phyloP scores from a whole-genome alignment of 106 monocot species.

The Dioscorea dumetorum region DNA sequence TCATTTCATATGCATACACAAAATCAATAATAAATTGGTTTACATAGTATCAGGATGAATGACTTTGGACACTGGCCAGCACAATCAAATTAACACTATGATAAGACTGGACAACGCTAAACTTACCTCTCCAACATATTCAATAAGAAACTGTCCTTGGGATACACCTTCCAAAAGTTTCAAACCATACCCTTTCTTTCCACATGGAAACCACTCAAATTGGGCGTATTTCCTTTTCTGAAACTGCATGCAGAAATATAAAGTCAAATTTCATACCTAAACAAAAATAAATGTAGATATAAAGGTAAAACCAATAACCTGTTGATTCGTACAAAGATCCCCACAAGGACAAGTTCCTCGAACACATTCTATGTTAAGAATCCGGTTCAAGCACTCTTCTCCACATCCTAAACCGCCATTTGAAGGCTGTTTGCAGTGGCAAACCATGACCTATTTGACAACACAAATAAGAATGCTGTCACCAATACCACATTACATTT shows the following conservation, averaged over 20 bases:
- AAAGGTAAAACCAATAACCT: conserved; percentile 32
- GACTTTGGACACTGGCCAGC: no score
- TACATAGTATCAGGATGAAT: no score
- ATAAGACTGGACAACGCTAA: neutral
- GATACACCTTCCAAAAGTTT: conserved; percentile 57
- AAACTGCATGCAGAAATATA: conserved; percentile 41
- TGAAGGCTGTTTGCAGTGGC: conserved; percentile 65
- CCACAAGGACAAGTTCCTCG: conserved; percentile 93
- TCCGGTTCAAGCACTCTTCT: conserved; percentile 83
- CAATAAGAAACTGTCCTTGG: conserved; percentile 84
- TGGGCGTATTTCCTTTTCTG: conserved; percentile 89
- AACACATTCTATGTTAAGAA: conserved; percentile 95
- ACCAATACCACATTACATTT: no score
- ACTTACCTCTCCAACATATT: conserved; percentile 98
- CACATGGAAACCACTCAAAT: conserved; percentile 60
- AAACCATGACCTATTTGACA: conserved; percentile 74
- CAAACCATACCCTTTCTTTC: conserved; percentile 89
- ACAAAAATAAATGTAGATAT: neutral
- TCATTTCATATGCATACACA: no score
- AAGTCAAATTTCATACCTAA: neutral
- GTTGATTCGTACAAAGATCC: conserved; percentile 85
- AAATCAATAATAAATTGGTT: no score
- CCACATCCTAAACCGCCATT: conserved; percentile 84
- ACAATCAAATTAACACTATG: neutral
- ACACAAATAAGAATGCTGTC: neutral